Conservation (phyloP, 2,329 filamentous ascomycete species). For the Metarhizium guizhouense region DNA sequence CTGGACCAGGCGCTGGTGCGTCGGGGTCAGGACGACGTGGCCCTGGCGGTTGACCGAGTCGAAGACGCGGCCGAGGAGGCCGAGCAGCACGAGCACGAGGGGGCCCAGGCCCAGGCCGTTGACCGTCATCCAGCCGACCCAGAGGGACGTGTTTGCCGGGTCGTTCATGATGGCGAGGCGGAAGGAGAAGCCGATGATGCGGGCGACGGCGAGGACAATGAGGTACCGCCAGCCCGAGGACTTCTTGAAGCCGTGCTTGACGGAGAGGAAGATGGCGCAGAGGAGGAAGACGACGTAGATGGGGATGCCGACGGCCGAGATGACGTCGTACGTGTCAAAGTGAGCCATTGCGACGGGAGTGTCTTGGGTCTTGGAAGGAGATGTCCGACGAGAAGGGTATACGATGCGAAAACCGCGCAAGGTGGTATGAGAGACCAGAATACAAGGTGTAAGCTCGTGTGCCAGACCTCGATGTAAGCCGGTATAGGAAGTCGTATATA, state of each 20-base stretch:
- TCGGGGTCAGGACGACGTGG: conserved; percentile 17
- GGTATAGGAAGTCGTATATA: no score
- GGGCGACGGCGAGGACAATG: conserved; percentile 46
- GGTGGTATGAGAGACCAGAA: no score
- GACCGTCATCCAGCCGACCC: conserved; percentile 22
- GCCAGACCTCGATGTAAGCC: no score
- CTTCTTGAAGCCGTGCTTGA: conserved; percentile 40
- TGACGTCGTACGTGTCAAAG: conserved; percentile 20
- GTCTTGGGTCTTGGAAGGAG: no score
- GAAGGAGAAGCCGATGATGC: conserved; percentile 47
- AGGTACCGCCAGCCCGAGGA: conserved; percentile 53
- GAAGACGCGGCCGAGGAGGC: conserved; percentile 26
- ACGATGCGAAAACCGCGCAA: no score
- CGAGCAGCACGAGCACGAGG: conserved; percentile 35
- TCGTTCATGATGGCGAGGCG: conserved; percentile 35
- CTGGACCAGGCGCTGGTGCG: conserved; percentile 26
- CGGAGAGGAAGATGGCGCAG: conserved; percentile 33
- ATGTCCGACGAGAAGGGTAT: no score
- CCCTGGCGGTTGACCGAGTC: conserved; percentile 37
- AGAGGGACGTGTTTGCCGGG: conserved; percentile 32
- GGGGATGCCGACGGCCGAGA: conserved; percentile 22
- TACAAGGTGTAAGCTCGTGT: no score
- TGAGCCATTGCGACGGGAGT: conserved; percentile 7
- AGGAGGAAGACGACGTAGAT: conserved; percentile 20
- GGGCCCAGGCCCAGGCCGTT: conserved; percentile 27